phyloP scores from a whole-genome alignment of 768 basidiomycete species.

The Punctularia strigosozonata region DNA sequence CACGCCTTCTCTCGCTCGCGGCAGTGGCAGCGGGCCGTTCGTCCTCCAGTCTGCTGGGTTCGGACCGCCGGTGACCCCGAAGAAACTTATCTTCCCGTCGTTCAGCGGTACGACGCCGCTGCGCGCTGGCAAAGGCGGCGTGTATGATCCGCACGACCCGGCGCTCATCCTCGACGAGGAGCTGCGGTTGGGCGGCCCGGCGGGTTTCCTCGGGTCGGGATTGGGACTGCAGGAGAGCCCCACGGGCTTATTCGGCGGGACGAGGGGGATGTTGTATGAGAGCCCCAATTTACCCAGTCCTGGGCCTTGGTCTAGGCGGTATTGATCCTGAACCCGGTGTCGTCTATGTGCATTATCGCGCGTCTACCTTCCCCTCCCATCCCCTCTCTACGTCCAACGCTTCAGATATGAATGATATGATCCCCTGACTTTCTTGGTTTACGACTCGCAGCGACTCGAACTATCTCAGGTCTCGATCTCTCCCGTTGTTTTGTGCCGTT shows the following conservation, averaged over 20 bases:
- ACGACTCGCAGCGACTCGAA: no score
- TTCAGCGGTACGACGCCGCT: constrained; percentile 28
- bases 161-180: constrained; percentile 61
- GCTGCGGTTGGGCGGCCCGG: constrained; percentile 35
- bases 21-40: neutral
- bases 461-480: no score
- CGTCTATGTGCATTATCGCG: neutral
- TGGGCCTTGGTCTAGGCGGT: constrained; percentile 29
- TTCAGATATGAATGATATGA: no score
- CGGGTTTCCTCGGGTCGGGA: constrained; percentile 11
- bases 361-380: neutral
- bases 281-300: constrained; percentile 59
- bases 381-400: neutral
- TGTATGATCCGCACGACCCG: constrained; percentile 65
- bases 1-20: no score
- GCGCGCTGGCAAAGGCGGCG: constrained; percentile 24
- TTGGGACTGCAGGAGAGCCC: constrained; percentile 43
- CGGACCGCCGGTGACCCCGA: constrained; percentile 34
- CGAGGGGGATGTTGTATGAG: constrained; percentile 52
- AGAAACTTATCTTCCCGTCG: constrained; percentile 24
- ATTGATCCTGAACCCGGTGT: constrained; percentile 12
- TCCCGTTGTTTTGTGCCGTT: no score
- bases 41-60: constrained; percentile 7
- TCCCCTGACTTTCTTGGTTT: no score
- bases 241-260: constrained; percentile 47